A percentile compares a stretch with the other conserved stretches of the same genome.
Conservation (phyloP, 331 rosid species). For the Malus hybrid region DNA sequence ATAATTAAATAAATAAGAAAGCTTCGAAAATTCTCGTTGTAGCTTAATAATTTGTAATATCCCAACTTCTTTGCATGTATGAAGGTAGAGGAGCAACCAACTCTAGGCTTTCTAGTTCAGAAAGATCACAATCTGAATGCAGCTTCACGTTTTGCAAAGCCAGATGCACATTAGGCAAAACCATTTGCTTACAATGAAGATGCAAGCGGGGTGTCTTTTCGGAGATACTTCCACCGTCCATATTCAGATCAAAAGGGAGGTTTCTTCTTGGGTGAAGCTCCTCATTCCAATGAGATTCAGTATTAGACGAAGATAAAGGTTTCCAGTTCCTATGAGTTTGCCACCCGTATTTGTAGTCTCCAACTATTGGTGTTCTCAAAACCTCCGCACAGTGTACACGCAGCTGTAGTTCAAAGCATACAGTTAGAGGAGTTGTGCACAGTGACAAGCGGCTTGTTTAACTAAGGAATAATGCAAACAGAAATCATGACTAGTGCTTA, state of each 20-base stretch:
- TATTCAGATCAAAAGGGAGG: conserved; percentile 63
- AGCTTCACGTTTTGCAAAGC: conserved; percentile 47
- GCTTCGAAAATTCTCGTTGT: background rate
- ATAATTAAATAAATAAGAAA: background rate
- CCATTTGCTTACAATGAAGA: conserved; percentile 81
- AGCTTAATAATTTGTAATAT: conserved; percentile 37
- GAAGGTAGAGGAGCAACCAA: conserved; percentile 64
- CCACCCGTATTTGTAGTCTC: conserved; percentile 96
- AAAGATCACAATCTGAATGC: conserved; percentile 43
- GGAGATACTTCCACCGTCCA: conserved; percentile 57
- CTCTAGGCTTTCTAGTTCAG: conserved; percentile 42
- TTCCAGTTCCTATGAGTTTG: conserved; percentile 67
- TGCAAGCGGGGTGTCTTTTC: conserved; percentile 64
- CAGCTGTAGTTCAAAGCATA: conserved; percentile 39
- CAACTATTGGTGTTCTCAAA: conserved; percentile 87
- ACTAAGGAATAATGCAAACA: background rate
- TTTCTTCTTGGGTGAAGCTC: conserved; percentile 30
- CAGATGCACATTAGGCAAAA: conserved; percentile 58
- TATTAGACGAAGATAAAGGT: conserved; percentile 26
- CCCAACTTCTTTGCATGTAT: conserved; percentile 91
- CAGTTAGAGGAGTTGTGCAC: background rate
- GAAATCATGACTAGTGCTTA: background rate
- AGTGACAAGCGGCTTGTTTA: conserved; percentile 2
- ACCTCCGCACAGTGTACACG: conserved; percentile 96
- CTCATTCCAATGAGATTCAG: conserved; percentile 29